phyloP scores from a whole-genome alignment of 306 rosid genomes.

The Trifolium subterraneum region DNA sequence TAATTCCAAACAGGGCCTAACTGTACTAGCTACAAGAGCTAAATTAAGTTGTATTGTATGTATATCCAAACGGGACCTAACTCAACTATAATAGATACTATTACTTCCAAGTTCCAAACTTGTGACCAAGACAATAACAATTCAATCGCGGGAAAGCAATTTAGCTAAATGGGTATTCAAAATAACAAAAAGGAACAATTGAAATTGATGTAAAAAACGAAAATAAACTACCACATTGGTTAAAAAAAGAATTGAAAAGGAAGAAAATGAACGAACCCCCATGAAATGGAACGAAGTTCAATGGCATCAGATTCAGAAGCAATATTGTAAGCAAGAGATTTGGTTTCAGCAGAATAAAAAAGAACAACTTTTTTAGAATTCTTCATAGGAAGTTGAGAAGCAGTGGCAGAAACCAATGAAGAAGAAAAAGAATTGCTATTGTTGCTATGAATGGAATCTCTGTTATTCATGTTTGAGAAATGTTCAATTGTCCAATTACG shows the following conservation, averaged over 20 bases:
- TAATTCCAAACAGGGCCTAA: background rate
- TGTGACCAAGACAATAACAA: background rate
- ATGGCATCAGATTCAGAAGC: slow-evolving; percentile 73
- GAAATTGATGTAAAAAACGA: background rate
- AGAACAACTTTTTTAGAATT: slow-evolving; percentile 72
- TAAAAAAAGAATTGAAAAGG: background rate
- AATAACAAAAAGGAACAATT: background rate
- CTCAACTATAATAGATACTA: background rate
- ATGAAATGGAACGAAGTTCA: slow-evolving; percentile 73
- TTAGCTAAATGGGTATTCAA: slow-evolving; percentile 21
- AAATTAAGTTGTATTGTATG: background rate
- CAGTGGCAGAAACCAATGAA: slow-evolving; percentile 49
- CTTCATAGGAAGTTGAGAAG: slow-evolving; percentile 49
- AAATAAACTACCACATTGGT: slow-evolving; percentile 30
- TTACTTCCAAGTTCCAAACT: slow-evolving; percentile 34
- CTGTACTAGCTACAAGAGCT: background rate
- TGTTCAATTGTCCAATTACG: slow-evolving; percentile 56
- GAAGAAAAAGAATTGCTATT: slow-evolving; percentile 45
- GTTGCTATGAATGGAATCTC: slow-evolving; percentile 43
- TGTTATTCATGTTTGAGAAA: slow-evolving; percentile 51
- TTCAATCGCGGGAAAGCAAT: slow-evolving; percentile 4
- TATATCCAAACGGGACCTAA: background rate
- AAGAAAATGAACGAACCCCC: slow-evolving; percentile 61
- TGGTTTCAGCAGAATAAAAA: slow-evolving; percentile 84
- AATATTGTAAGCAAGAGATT: slow-evolving; percentile 71